phyloP scores from a whole-genome alignment of 495 filamentous ascomycete genomes.

The Podospora pseudopauciseta region DNA sequence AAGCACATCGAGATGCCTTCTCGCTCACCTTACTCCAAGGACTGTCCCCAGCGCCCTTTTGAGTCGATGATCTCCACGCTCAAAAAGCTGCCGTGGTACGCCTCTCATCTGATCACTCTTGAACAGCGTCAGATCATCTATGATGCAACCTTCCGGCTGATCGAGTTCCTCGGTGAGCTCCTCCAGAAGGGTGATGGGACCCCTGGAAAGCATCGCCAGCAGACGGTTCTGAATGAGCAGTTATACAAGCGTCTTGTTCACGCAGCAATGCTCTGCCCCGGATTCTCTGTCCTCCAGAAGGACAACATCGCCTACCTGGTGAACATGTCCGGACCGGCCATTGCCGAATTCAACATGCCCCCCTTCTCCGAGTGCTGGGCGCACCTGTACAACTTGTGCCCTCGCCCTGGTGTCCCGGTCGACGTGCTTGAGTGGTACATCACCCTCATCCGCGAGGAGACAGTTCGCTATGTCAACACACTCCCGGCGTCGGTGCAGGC shows the following conservation, averaged over 20 bases:
- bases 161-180: constrained; percentile 27
- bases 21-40: constrained; percentile 58
- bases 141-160: constrained; percentile 46
- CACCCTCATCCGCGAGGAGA: constrained; percentile 47
- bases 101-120: constrained; percentile 58
- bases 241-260: constrained; percentile 57
- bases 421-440: constrained; percentile 55
- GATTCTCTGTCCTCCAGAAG: constrained; percentile 61
- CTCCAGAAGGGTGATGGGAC: constrained; percentile 12
- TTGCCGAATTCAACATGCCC: constrained; percentile 35
- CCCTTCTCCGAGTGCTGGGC: constrained; percentile 39
- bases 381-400: constrained; percentile 38
- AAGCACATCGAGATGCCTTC: constrained; percentile 66
- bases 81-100: constrained; percentile 73
- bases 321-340: constrained; percentile 20
- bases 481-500: constrained; percentile 13
- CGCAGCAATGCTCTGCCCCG: constrained; percentile 58
- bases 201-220: constrained; percentile 31
- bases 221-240: constrained; percentile 45
- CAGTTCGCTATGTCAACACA: constrained; percentile 24
- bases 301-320: constrained; percentile 43
- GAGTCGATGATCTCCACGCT: constrained; percentile 74
- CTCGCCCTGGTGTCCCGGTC: constrained; percentile 36
- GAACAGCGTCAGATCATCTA: constrained; percentile 59
- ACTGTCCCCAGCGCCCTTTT: constrained; percentile 68